Base-by-base conservation (phyloP, 345 rosid species). In the Clarkia xantiana region DNA sequence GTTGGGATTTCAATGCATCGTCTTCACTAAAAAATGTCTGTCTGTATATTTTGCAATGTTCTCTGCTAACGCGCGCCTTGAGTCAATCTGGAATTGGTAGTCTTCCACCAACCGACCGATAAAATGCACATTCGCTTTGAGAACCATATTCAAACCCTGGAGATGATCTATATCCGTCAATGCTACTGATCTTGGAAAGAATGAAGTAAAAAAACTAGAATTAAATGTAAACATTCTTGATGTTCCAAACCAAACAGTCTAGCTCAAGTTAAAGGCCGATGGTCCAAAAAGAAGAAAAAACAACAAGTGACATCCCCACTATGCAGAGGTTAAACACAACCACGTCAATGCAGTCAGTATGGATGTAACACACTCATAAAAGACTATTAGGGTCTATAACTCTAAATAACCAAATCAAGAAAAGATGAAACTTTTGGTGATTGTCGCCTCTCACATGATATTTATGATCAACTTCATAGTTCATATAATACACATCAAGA, bases 121-220 rank as follows among this genome's bases (percentile, higher is more conserved):
- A 54, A 67, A 65, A 61, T 86, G 96, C 69, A 69, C 80, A 62
- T 79, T 79, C 42, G 57, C 73, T 16, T 70, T 84, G 79, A 91
- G 77, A 53, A 78, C 68, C 58, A 84, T 75, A 66, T 86, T 78
- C 40, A 78, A 74, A 7, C 97, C 97, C 97, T 90, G 59, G 16
- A 39, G 49, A 17, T 48, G 13, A 4, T 10, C 5, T 14, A 25
- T 7, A 54, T 45, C 45, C 45, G 50, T 25, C 18, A 13, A 49
- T 50, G 11, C 10, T 42, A 18, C 67, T 66, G 29, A 56, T 47
- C 18, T 34, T 62, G 44, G 29, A 40, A 56, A 25, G 15, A 16
- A 39, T 40, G 14, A 9, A 23, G 18, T 38, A 41, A 4, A 40
- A 6, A 11, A 42, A 20, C 36, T 10, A 29, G 5, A 29, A 29